Base-by-base conservation (phyloP, 1,284 basidiomycete genomes). In the Mycosarcoma mackinlayi region DNA sequence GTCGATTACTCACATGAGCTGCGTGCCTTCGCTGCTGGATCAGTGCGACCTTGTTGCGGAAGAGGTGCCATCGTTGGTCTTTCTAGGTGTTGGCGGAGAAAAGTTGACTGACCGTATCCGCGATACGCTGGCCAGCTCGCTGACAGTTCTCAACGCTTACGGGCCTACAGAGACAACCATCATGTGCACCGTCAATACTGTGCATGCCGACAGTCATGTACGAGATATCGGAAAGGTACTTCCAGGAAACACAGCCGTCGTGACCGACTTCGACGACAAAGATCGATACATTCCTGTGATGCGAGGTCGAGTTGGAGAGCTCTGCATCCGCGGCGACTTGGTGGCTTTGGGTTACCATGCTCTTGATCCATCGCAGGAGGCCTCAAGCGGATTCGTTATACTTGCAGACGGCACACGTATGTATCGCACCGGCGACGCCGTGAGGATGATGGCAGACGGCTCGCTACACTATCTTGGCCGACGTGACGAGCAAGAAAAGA, bases 401-500 rank as follows among this genome's bases (percentile, higher is more conserved):
- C 42, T 47, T 24, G 24, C 33, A 7, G 50, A 52, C 19, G 40
- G 49, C 4, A 18, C 27, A 1, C 30, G 50, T 27, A 53, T 46
- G 45, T 52, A 45, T 18, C 50, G 46, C 25, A 53, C 51, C 3
- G 50, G 50, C n/a, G 50, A 53, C 9, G 40, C 49, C 14, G 87
- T 84, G 9, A 83, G 87, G 41, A 87, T 88, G 86, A 85, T 87
- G 82, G 86, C 86, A 1, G 86, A 88, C 61, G 83, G 81, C n/a
- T 85, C 85, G 6, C 72, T 88, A 21, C 85, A 87, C 66, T 87
- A 88, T 49, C 78, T 87, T 25, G 87, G 87, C n/a, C 84, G 87
- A 21, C 86, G 87, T 39, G 87, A 88, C 64, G 85, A 85, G 16
- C 87, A 88, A 65, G 85, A 87, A 75, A 88, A 88, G 78, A 78